Evolutionary conservation across 2,329 filamentous ascomycete species (phyloP).

Genomic region (Phaeosphaeriaceae sp.): DNA sequence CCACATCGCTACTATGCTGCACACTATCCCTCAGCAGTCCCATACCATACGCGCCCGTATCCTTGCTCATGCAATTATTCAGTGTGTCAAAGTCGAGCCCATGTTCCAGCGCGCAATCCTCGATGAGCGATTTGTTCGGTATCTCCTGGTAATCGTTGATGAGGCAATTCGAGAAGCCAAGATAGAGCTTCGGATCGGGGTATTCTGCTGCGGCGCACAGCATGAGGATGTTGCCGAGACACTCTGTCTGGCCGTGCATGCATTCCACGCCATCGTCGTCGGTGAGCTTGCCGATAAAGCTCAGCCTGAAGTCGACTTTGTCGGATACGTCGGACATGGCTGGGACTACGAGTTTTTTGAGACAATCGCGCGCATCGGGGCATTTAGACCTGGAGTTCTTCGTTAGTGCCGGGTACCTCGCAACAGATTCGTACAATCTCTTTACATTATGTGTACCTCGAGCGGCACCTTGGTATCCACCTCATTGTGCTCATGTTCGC

Average conservation of each 20-base stretch:
- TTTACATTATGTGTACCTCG: constrained; percentile 88
- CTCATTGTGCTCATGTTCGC: constrained; percentile 32
- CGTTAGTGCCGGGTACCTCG: not conserved
- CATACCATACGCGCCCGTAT: constrained; percentile 76
- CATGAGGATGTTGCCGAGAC: constrained; percentile 91
- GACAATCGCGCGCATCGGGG: constrained; percentile 85
- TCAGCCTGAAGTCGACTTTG: constrained; percentile 90
- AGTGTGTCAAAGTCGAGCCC: constrained; percentile 82
- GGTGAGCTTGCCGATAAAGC: constrained; percentile 80
- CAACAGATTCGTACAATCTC: not conserved
- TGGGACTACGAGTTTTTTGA: constrained; percentile 81
- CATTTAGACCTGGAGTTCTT: constrained; percentile 68
- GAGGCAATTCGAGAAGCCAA: constrained; percentile 94
- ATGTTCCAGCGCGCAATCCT: constrained; percentile 90
- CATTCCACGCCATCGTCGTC: constrained; percentile 84
- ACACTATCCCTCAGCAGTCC: constrained; percentile 73
- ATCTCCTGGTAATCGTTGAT: constrained; percentile 78
- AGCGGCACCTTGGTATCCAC: constrained; percentile 67
- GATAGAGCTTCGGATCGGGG: constrained; percentile 82
- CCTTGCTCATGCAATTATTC: constrained; percentile 80
- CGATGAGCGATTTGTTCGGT: constrained; percentile 76
- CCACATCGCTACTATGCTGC: constrained; percentile 61
- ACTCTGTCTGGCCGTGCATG: constrained; percentile 88
- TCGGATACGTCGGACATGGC: constrained; percentile 81
- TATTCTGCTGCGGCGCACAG: constrained; percentile 87